Conservation (phyloP, 106 monocot genomes). For the Chionographis japonica region DNA sequence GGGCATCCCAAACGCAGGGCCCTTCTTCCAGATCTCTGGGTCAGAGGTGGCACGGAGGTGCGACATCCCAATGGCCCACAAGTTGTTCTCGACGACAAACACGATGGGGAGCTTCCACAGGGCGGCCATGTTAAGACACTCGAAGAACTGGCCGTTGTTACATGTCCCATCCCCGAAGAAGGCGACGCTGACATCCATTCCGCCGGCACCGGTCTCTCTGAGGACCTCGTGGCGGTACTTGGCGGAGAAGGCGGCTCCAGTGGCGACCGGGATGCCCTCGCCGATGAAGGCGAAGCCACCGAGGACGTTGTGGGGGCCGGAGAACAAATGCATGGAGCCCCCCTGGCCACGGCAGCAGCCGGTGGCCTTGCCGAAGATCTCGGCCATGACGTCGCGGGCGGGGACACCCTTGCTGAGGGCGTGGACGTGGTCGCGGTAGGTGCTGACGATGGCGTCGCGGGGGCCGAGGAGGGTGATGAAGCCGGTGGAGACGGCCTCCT, state of each 20-base stretch:
- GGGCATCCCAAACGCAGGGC: constrained; percentile 85
- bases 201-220: constrained; percentile 28
- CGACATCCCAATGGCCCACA: constrained; percentile 96
- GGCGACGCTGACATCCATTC: constrained; percentile 60
- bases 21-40: constrained; percentile 95
- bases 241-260: constrained; percentile 85
- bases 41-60: constrained; percentile 86
- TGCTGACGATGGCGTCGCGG: constrained; percentile 72
- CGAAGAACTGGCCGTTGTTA: constrained; percentile 98
- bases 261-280: constrained; percentile 93
- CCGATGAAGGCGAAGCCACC: constrained; percentile 98
- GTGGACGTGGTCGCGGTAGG: constrained; percentile 97
- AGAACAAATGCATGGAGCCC: constrained; percentile 99
- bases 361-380: constrained; percentile 94
- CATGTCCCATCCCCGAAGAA: constrained; percentile 97
- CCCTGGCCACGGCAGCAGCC: constrained; percentile 99
- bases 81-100: constrained; percentile 97
- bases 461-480: constrained; percentile 72
- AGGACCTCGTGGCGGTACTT: constrained; percentile 83
- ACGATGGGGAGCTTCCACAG: constrained; percentile 99
- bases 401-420: constrained; percentile 93
- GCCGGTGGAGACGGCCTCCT: constrained; percentile 94
- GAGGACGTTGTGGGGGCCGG: constrained; percentile 60
- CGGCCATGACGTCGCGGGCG: constrained; percentile 82
- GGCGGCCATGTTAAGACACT: constrained; percentile 96